Conservation (phyloP, 768 basidiomycete genomes). For the Tylopilus cervinicoccineus region DNA sequence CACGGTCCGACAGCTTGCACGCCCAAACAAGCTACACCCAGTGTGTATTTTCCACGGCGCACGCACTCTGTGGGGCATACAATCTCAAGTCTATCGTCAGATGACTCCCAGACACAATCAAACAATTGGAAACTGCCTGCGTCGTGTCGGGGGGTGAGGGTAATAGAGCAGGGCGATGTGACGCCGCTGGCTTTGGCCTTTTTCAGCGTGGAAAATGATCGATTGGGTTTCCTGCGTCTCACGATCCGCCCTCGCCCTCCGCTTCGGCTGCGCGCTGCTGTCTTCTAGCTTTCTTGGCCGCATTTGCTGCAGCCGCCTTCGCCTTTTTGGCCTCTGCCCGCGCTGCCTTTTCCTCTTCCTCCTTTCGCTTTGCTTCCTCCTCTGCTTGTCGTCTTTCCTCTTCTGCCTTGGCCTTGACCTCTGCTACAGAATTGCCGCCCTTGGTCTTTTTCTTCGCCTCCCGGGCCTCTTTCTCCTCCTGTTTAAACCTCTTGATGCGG, state of each 20-base stretch:
- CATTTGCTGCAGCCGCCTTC: slow-evolving; percentile 82
- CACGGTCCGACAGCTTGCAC: slow-evolving; percentile 5
- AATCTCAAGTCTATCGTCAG: slow-evolving; percentile 4
- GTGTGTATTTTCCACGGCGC: too few relatives aligned
- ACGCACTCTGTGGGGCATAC: neutral
- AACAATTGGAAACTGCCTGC: neutral
- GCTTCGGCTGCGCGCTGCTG: slow-evolving; percentile 53
- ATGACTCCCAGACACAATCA: slow-evolving; percentile 3
- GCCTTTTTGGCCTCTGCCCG: slow-evolving; percentile 80
- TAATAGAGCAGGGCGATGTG: slow-evolving; percentile 1
- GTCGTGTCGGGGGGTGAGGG: slow-evolving; percentile 1
- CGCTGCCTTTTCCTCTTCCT: slow-evolving; percentile 76
- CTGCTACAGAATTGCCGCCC: slow-evolving; percentile 38
- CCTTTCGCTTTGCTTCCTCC: slow-evolving; percentile 70
- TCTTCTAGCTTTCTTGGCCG: slow-evolving; percentile 85
- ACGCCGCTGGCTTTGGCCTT: neutral
- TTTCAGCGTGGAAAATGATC: neutral
- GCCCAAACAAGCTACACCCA: neutral
- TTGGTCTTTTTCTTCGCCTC: slow-evolving; percentile 82
- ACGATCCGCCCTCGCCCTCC: slow-evolving; percentile 7
- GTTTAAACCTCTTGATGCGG: slow-evolving; percentile 95
- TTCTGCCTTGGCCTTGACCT: slow-evolving; percentile 49
- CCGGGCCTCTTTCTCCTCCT: slow-evolving; percentile 90
- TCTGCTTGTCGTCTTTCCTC: slow-evolving; percentile 62
- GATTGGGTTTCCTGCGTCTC: neutral